Base-by-base conservation (phyloP, 164 flowering plant genomes). In the Umbellularia californica region DNA sequence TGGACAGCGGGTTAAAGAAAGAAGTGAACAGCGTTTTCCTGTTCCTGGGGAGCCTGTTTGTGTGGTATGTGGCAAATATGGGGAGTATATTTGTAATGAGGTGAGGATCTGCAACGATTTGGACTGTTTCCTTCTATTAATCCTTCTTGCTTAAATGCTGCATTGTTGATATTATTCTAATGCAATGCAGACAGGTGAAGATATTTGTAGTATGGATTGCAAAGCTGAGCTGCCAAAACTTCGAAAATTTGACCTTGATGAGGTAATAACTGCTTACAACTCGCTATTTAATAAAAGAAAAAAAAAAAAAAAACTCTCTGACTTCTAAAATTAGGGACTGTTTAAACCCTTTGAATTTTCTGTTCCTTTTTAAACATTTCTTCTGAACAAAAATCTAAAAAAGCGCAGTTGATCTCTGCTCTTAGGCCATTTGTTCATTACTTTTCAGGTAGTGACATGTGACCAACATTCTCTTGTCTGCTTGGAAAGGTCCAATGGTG, bases 141-240 rank as follows among this genome's bases (percentile, higher is more conserved):
- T 55, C 28, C 14, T 19, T 22, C 28, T 47, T 27, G 17, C 58
- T 47, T 4, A 50, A 14, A 25, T 14, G 20, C 5, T 68, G 47
- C 13, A 50, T 19, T 35, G 25, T 64, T 5, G 28, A 22, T 67
- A 50, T 64, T 78, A 51, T 73, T 70, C 15, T 79, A 15, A 68
- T 73, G 73, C 72, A 47, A 52, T 75, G 63, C 78, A 94, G 98
- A 94, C 98, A 9, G 88, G 90, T 74, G 96, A 91, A 79, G 98
- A 94, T 79, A 80, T 94, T 79, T 94, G 97, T 84, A 94, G 98
- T 81, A 82, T 83, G 80, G 93, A 94, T 74, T 94, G 98, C 89
- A 94, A 94, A 82, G 79, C 80, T 72, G 88, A 86, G 70, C 81
- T 90, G 76, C 72, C 89, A 72, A 75, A 74, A 74, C 72, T 71